A percentile compares a stretch with the other conserved stretches of the same genome.
Conservation (phyloP, 495 filamentous ascomycete genomes). For the Neurospora sp. region DNA sequence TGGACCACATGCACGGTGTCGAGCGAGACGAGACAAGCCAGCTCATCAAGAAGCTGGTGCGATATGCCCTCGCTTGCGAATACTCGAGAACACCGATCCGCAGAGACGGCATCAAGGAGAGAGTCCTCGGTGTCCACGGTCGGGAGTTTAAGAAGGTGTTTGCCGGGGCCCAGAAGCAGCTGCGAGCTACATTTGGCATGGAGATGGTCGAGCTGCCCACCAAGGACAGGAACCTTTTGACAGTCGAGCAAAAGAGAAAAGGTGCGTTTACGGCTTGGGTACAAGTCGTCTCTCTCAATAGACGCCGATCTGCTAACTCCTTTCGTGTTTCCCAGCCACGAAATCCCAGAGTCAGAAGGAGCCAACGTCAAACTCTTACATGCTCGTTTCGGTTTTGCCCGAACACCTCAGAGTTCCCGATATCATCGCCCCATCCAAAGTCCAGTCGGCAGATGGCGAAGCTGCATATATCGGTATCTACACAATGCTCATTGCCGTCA, state of each 20-base stretch:
- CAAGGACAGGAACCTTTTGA: constrained; percentile 78
- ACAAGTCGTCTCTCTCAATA: neutral
- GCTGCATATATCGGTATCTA: constrained; percentile 71
- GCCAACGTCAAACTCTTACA: constrained; percentile 57
- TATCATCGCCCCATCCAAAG: constrained; percentile 59
- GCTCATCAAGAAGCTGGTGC: constrained; percentile 79
- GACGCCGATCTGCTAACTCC: neutral
- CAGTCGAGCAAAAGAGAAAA: constrained; percentile 61
- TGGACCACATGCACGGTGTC: constrained; percentile 27
- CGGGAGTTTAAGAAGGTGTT: constrained; percentile 63
- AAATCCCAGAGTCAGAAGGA: constrained; percentile 32
- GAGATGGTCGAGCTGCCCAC: constrained; percentile 71
- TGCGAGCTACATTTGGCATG: constrained; percentile 70
- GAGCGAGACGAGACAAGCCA: constrained; percentile 36
- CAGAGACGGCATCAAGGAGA: constrained; percentile 67
- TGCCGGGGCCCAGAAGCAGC: constrained; percentile 51
- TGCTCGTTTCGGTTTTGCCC: constrained; percentile 64
- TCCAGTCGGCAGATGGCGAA: constrained; percentile 55
- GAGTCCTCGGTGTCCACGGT: constrained; percentile 46
- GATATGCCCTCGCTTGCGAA: constrained; percentile 83
- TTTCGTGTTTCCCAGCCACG: constrained; percentile 23
- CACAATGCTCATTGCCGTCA: constrained; percentile 66
- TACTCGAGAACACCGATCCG: constrained; percentile 71
- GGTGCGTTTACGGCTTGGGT: constrained; percentile 4
- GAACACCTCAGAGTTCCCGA: constrained; percentile 47